Evolutionary conservation across 306 rosid species (phyloP).

Genomic region (Prunus campanulata): DNA sequence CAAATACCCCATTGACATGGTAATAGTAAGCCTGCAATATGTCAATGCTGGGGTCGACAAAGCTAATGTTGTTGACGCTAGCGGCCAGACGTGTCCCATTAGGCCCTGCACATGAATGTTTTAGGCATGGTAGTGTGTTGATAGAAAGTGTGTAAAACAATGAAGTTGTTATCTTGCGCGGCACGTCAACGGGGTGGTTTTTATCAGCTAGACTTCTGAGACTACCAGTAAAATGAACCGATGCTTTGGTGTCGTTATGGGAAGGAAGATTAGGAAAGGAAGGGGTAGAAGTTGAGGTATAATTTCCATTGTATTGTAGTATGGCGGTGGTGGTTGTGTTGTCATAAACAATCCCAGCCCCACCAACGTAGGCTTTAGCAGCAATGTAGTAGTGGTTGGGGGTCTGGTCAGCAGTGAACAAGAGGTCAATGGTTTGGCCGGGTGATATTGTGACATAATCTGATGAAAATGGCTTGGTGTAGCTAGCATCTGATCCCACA

Average conservation of each 20-base stretch:
- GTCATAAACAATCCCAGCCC: neutral
- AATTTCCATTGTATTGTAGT: slow-evolving; percentile 3
- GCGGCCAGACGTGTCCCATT: slow-evolving; percentile 21
- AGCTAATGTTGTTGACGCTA: slow-evolving; percentile 35
- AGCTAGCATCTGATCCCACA: slow-evolving; percentile 30
- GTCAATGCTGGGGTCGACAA: slow-evolving; percentile 21
- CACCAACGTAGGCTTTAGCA: slow-evolving; percentile 9
- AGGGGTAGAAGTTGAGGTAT: neutral
- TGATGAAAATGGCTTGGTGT: slow-evolving; percentile 30
- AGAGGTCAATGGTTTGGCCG: slow-evolving; percentile 31
- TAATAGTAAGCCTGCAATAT: slow-evolving; percentile 31
- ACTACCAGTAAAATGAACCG: slow-evolving; percentile 11
- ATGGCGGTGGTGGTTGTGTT: slow-evolving; percentile 34
- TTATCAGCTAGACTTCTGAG: slow-evolving; percentile 19
- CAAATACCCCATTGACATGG: slow-evolving; percentile 14
- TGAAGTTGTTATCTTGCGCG: neutral
- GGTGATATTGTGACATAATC: slow-evolving; percentile 19
- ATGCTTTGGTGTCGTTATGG: slow-evolving; percentile 18
- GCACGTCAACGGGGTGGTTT: slow-evolving; percentile 1
- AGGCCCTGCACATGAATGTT: slow-evolving; percentile 27
- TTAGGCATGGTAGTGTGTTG: slow-evolving; percentile 21
- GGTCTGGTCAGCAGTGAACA: slow-evolving; percentile 12
- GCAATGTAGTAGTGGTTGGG: slow-evolving; percentile 30
- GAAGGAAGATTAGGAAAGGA: slow-evolving; percentile 16
- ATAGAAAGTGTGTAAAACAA: slow-evolving; percentile 16